Evolutionary conservation across 169 alveolate species (phyloP).

Genomic region (Besnoitia besnoiti): DNA sequence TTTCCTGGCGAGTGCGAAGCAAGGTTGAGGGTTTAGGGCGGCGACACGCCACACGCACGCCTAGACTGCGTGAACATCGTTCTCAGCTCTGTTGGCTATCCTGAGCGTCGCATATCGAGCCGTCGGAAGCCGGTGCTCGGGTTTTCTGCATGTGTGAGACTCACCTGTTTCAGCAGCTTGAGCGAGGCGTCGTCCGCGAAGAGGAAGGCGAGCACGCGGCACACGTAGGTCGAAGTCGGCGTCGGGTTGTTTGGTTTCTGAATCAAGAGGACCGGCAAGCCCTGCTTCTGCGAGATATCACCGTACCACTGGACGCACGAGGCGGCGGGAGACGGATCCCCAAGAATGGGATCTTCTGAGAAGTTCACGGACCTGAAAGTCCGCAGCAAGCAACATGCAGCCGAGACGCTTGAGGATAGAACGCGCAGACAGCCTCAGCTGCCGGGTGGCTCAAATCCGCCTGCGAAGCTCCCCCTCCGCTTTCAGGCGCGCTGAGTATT

Average conservation of each 20-base stretch:
- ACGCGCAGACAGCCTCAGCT: too few relatives aligned
- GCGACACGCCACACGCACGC: too few relatives aligned
- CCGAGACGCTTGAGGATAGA: too few relatives aligned
- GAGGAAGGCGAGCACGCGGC: slow-evolving; percentile 56
- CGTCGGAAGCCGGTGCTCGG: too few relatives aligned
- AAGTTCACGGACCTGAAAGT: slow-evolving; percentile 51
- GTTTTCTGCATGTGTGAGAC: not conserved
- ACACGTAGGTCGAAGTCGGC: slow-evolving; percentile 47
- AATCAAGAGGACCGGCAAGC: slow-evolving; percentile 56
- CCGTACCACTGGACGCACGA: slow-evolving; percentile 66
- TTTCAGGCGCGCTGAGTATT: too few relatives aligned
- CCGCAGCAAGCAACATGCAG: not conserved
- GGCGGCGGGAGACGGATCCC: slow-evolving; percentile 59
- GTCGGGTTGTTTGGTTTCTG: slow-evolving; percentile 31
- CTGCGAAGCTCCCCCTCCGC: too few relatives aligned
- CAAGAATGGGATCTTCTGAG: slow-evolving; percentile 61
- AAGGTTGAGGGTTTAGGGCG: too few relatives aligned
- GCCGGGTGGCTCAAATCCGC: too few relatives aligned
- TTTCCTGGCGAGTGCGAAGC: too few relatives aligned
- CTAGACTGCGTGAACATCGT: too few relatives aligned
- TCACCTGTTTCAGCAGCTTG: slow-evolving; percentile 60
- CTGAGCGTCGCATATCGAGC: too few relatives aligned
- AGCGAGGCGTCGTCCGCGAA: slow-evolving; percentile 68
- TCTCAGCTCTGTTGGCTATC: too few relatives aligned
- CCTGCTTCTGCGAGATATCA: slow-evolving; percentile 54